Evolutionary conservation across 169 alveolate species (phyloP).

Genomic region (Plasmodium cynomolgi): DNA sequence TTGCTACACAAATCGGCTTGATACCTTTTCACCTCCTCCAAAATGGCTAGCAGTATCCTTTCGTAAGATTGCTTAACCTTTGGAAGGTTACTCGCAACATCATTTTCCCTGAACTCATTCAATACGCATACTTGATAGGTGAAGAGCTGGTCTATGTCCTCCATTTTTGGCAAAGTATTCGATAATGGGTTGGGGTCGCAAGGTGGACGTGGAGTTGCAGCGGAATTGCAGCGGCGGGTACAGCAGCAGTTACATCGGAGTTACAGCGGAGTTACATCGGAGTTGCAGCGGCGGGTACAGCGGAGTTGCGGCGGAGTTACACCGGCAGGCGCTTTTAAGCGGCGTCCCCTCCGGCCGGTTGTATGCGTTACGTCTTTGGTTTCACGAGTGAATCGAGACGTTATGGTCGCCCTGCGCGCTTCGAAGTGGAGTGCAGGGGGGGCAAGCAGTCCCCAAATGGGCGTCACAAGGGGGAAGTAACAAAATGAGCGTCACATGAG

Average conservation of each 20-base stretch:
- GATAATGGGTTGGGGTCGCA: neutral
- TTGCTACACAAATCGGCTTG: neutral
- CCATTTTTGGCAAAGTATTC: conserved; percentile 9
- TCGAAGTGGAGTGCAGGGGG: neutral
- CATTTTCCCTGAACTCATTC: conserved; percentile 10
- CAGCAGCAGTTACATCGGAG: no score
- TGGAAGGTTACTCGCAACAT: conserved; percentile 6
- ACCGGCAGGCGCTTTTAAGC: neutral
- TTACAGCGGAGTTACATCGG: no score
- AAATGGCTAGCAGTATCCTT: neutral
- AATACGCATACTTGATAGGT: neutral
- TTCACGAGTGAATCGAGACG: neutral
- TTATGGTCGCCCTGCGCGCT: neutral
- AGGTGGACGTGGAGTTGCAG: neutral
- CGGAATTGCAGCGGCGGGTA: no score
- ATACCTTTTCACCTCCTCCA: conserved; percentile 13
- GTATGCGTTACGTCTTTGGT: neutral
- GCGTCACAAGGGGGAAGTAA: neutral
- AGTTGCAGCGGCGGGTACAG: no score
- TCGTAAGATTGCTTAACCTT: conserved; percentile 9
- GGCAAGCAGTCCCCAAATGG: neutral
- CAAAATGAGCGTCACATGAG: no score
- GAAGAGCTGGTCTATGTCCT: neutral
- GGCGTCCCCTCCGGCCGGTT: neutral
- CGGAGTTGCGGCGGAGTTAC: no score